Percentiles rank a stretch among this genome's conserved stretches.
These are phyloP conservation scores for Stagonosporopsis cucurbitacearum DNA, from an alignment of 2,329 filamentous ascomycete species.

Conservation along the genomic window DNA sequence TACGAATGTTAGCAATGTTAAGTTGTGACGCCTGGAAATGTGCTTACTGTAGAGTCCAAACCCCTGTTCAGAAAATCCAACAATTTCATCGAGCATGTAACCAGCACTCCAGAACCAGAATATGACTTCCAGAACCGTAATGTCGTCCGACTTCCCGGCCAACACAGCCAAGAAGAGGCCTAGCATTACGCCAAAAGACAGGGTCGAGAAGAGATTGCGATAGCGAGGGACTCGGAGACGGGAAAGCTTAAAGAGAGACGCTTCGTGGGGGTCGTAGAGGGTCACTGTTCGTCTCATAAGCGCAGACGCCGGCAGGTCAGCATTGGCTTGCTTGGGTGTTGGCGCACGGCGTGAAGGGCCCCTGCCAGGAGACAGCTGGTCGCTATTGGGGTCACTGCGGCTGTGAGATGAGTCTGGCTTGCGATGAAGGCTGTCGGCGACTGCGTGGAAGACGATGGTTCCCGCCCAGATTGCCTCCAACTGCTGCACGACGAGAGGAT, in stretches of 20 bases:
- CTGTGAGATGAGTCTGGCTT: conserved; percentile 49
- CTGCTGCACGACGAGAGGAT: conserved; percentile 90
- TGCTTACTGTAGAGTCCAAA: conserved; percentile 98
- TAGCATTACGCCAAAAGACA: conserved; percentile 85
- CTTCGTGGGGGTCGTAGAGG: conserved; percentile 87
- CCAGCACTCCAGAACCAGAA: conserved; percentile 99
- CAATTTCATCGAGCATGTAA: conserved; percentile 95
- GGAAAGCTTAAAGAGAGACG: conserved; percentile 90
- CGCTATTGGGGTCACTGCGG: conserved; percentile 30
- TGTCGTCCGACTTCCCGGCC: conserved; percentile 73
- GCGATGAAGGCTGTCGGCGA: conserved; percentile 83
- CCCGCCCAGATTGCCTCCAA: conserved; percentile 98
- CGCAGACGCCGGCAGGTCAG: conserved; percentile 37
- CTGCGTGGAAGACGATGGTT: conserved; percentile 91
- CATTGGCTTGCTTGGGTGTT: conserved; percentile 34
- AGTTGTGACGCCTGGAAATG: too few species aligned
- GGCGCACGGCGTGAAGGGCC: conserved; percentile 41
- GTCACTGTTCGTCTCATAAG: conserved; percentile 75
- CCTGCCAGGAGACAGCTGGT: conserved; percentile 36
- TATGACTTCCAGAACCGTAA: conserved; percentile 82
- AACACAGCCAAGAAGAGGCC: conserved; percentile 86
- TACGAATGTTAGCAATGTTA: conserved; percentile 59
- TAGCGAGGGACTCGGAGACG: conserved; percentile 90
- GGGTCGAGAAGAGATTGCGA: conserved; percentile 85
- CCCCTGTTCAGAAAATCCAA: conserved; percentile 95